Percentiles rank a stretch among this genome's conserved stretches.
These are phyloP conservation scores for Hemileccinum rubropunctum DNA, from an alignment of 768 basidiomycete genomes.

Conservation along the genomic window DNA sequence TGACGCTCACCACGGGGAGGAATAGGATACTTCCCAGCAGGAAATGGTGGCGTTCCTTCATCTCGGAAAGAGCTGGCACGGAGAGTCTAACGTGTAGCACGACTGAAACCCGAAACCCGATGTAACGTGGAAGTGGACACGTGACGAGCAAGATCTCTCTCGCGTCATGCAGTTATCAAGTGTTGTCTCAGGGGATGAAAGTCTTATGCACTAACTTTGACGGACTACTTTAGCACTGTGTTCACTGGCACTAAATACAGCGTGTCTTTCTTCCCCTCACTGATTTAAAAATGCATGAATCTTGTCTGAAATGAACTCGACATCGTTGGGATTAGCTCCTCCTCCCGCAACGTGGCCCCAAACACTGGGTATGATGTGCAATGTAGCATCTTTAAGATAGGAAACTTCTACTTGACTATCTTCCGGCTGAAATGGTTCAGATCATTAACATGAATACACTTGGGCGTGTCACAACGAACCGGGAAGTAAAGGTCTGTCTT, in stretches of 20 bases:
- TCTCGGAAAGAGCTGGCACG: constrained; percentile 6
- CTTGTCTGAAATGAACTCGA: constrained; percentile 39
- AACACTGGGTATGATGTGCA: constrained; percentile 52
- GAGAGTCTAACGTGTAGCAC: not conserved
- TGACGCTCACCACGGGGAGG: constrained; percentile 17
- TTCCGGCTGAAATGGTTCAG: constrained; percentile 41
- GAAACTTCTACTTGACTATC: constrained; percentile 51
- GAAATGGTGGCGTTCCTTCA: constrained; percentile 17
- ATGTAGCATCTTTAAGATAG: constrained; percentile 39
- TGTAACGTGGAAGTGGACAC: constrained; percentile 14
- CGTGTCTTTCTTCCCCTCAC: not conserved
- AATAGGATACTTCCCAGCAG: constrained; percentile 20
- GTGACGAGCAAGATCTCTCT: constrained; percentile 14
- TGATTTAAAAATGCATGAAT: constrained; percentile 43
- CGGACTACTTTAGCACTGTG: no score
- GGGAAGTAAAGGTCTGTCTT: constrained; percentile 63
- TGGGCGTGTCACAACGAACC: constrained; percentile 25
- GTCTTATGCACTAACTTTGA: no score
- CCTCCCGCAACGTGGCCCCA: constrained; percentile 61
- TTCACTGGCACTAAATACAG: no score
- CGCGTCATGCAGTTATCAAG: no score
- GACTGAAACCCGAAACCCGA: not conserved
- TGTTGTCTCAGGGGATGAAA: no score
- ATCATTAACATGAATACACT: not conserved
- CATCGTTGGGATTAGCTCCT: constrained; percentile 39